Evolutionary conservation across 768 basidiomycete species (phyloP), one percentile per base, ranked within the genome.

Genomic region (Serendipita vermifera): DNA sequence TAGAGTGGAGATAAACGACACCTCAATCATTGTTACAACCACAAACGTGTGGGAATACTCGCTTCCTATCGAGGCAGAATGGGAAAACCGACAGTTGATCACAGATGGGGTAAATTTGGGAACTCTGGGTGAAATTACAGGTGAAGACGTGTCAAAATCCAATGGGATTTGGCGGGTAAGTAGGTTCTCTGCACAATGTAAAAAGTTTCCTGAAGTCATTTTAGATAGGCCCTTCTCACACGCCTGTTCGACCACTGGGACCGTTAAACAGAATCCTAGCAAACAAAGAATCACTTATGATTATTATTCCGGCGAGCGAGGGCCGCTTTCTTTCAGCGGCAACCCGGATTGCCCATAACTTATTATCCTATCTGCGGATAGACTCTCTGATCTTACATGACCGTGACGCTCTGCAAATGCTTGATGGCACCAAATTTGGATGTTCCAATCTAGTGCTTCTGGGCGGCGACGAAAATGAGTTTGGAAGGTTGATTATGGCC

Each of bases 201-300:
- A 54, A 61, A 9, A 36, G 59, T 31, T 33, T 63, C 26, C 55
- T 60, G 9, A 59, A 58, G 5, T 27, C 22, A 17, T 2, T 14
- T 53, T 39, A 24, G 17, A n/a, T n/a, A 54, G 5, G 20, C 20
- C 5, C 2, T 17, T 33, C 26, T 2, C 9, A 54, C 13, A 15
- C 9, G 11, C 27, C n/a, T 55, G 39, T 20, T 55, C 33, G 29
- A 9, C 11, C 11, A 13, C 13, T 76, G 2, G 80, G 79, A 17
- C 78, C 86, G 11, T 70, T 87, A n/a, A 81, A 85, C 59, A 72
- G 73, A 3, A 76, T 91, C 41, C 72, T 93, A 13, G 72, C 73
- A 4, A 76, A 80, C 0, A 43, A 62, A 1, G 77, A 70, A 0
- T 75, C 81, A 0, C 64, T 91, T 40, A 69, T 69, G 2, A 68